Evolutionary conservation across 2,329 filamentous ascomycete species (phyloP).

Genomic region (Cladosporium austrohemisphaericum): DNA sequence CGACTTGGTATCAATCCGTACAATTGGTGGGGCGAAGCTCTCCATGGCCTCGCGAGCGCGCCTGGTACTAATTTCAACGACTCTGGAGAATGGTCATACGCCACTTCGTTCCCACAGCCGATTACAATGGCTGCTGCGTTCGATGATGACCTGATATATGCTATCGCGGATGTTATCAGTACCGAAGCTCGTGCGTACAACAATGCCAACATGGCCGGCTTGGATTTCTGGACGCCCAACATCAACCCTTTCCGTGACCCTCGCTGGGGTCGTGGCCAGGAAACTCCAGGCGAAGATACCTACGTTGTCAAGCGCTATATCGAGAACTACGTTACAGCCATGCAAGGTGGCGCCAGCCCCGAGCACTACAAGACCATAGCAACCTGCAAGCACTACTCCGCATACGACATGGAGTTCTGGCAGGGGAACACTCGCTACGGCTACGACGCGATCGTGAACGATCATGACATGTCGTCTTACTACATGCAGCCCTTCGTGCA

Average conservation of each 20-base stretch:
- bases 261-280: constrained; percentile 10
- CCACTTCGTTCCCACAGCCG: constrained; percentile 63
- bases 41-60: constrained; percentile 57
- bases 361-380: constrained; percentile 12
- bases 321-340: constrained; percentile 8
- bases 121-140: constrained; percentile 61
- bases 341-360: background rate
- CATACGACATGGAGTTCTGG: constrained; percentile 8
- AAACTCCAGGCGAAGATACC: constrained; percentile 10
- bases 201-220: constrained; percentile 54
- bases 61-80: constrained; percentile 54
- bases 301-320: constrained; percentile 8
- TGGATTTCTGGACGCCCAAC: constrained; percentile 64
- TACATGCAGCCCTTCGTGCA: constrained; percentile 14
- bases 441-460: constrained; percentile 8
- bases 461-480: constrained; percentile 6
- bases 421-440: constrained; percentile 3
- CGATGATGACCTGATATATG: constrained; percentile 57
- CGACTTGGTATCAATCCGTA: constrained; percentile 57
- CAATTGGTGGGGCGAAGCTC: constrained; percentile 59
- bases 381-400: constrained; percentile 12
- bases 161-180: constrained; percentile 53
- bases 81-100: constrained; percentile 53
- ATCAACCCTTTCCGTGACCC: constrained; percentile 46
- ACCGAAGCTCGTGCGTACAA: constrained; percentile 64